These are phyloP conservation scores for Morella rubra DNA, from an alignment of 306 rosid genomes.

Conservation along the genomic window DNA sequence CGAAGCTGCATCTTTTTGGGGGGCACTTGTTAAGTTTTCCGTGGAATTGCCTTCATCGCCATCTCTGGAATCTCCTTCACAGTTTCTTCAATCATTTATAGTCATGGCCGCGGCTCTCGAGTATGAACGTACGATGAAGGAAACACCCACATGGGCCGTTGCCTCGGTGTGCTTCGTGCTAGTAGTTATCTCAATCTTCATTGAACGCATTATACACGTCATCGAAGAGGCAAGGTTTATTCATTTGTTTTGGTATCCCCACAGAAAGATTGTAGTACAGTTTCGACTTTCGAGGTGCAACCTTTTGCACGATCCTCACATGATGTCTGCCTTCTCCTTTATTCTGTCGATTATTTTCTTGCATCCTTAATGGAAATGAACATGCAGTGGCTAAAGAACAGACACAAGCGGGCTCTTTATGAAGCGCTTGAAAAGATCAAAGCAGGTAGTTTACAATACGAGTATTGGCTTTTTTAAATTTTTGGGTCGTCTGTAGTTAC, in stretches of 20 bases:
- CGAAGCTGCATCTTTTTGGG: too few relatives aligned
- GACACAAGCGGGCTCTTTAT: conserved; percentile 41
- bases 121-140: conserved; percentile 43
- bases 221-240: conserved; percentile 42
- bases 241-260: not conserved
- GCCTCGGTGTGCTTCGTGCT: conserved; percentile 60
- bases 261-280: too few relatives aligned
- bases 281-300: too few relatives aligned
- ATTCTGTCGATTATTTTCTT: not conserved
- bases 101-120: not conserved
- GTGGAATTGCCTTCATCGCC: too few relatives aligned
- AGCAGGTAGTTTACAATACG: conserved; percentile 33
- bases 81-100: too few relatives aligned
- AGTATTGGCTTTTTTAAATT: too few relatives aligned
- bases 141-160: conserved; percentile 80
- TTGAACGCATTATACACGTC: conserved; percentile 51
- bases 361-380: not conserved
- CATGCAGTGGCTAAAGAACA: conserved; percentile 39
- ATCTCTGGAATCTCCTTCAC: too few relatives aligned
- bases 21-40: too few relatives aligned
- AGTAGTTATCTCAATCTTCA: conserved; percentile 55
- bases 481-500: not conserved
- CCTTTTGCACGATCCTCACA: too few relatives aligned
- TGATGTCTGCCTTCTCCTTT: too few relatives aligned
- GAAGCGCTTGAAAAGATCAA: conserved; percentile 57